These are phyloP conservation scores for Ophiostoma perfectum DNA, from an alignment of 2,329 filamentous ascomycete genomes.

Conservation along the genomic window DNA sequence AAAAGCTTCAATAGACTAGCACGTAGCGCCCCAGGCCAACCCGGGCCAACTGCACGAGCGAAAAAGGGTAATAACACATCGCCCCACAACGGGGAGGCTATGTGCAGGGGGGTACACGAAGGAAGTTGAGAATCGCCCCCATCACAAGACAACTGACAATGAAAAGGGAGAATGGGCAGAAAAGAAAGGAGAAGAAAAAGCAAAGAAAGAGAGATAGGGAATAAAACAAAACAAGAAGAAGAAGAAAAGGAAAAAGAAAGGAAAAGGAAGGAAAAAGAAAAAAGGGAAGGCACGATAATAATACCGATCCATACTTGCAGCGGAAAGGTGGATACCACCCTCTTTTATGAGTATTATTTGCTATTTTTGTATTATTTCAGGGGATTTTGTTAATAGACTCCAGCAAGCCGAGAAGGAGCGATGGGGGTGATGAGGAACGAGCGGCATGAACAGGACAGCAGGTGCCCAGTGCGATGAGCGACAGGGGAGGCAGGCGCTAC, in stretches of 20 bases:
- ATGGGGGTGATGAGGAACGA: background rate
- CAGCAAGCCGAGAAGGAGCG: slow-evolving; percentile 5
- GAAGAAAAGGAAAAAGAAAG: background rate
- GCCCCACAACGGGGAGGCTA: slow-evolving; percentile 16
- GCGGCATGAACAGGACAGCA: slow-evolving; percentile 1
- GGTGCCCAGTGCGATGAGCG: slow-evolving; percentile 3
- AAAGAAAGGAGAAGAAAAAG: background rate
- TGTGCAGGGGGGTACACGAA: background rate
- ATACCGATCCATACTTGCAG: background rate
- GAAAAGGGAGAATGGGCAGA: background rate
- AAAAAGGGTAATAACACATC: slow-evolving; percentile 25
- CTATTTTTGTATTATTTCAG: background rate
- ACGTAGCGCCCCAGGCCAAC: slow-evolving; percentile 23
- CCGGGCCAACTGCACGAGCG: slow-evolving; percentile 18
- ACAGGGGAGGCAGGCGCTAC: slow-evolving; percentile 6
- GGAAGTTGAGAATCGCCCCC: no score
- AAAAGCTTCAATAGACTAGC: slow-evolving; percentile 26
- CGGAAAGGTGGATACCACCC: background rate
- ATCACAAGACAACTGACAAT: background rate
- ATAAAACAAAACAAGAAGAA: background rate
- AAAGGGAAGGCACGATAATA: background rate
- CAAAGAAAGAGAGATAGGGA: background rate
- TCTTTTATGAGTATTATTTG: background rate
- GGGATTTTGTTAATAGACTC: background rate
- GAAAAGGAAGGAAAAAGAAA: background rate